A percentile compares a stretch with the other conserved stretches of the same genome.
Evolutionary conservation across 78 protist species (phyloP).

Genomic region (Diacronema lutheri): DNA sequence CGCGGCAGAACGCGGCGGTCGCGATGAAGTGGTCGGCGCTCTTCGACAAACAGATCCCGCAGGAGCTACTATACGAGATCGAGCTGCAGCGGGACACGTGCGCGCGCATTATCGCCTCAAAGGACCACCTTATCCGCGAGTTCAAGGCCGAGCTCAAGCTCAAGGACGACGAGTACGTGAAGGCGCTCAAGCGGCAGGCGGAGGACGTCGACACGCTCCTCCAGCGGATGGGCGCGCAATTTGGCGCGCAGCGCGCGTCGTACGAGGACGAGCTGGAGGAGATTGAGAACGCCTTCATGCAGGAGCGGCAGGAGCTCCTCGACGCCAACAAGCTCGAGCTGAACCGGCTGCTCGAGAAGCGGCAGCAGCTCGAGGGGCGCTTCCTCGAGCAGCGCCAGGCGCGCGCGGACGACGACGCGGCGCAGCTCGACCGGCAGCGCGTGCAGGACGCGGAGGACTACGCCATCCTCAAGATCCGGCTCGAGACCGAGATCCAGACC

Average conservation of each 20-base stretch:
- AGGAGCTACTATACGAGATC: constrained; percentile 25
- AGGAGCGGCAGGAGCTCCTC: constrained; percentile 57
- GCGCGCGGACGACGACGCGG: constrained; percentile 44
- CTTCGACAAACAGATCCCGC: constrained; percentile 34
- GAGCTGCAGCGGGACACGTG: constrained; percentile 40
- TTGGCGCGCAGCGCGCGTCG: not conserved
- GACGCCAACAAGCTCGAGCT: constrained; percentile 24
- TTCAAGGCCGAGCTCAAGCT: constrained; percentile 40
- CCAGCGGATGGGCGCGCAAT: constrained; percentile 21
- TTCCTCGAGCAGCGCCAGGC: constrained; percentile 14
- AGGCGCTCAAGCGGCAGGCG: constrained; percentile 48
- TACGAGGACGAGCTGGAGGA: constrained; percentile 52
- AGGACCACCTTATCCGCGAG: constrained; percentile 53
- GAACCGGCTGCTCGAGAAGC: constrained; percentile 26
- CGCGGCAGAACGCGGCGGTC: constrained; percentile 31
- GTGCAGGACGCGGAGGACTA: constrained; percentile 57
- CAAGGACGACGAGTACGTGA: constrained; percentile 71
- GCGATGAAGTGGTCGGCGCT: constrained; percentile 46
- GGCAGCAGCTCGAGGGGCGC: constrained; percentile 42
- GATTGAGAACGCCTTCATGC: constrained; percentile 58
- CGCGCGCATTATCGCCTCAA: not conserved
- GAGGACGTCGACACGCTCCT: constrained; percentile 64
- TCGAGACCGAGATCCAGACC: constrained; percentile 55
- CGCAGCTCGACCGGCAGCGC: constrained; percentile 46
- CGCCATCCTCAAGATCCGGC: constrained; percentile 52